Base-by-base conservation (phyloP, 495 filamentous ascomycete species). In the Tetracladium setigerum region DNA sequence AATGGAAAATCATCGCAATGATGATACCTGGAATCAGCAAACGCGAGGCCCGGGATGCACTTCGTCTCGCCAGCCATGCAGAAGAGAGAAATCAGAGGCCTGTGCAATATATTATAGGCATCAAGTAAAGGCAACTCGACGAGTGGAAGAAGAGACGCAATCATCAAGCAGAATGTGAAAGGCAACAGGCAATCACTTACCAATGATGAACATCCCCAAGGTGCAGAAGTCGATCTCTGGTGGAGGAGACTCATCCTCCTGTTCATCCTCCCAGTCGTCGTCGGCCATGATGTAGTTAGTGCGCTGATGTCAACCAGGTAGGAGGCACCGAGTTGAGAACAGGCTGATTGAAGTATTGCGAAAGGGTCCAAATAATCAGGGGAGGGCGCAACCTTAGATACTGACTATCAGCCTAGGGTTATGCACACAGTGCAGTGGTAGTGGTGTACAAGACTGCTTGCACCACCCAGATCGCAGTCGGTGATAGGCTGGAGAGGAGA, bases 151-250 rank as follows among this genome's bases (percentile, higher is more conserved):
- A 7, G 7, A 27, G 22, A 27, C 22, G 22, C 22, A 27, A 7
- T 7, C 35, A 38, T 18, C 8, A 38, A 6, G 35, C 35, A 38
- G 17, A 30, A 24, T 14, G 46, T 17, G 46, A 50, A 44, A 42
- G 46, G 31, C 18, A 46, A 37, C 15, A 41, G 41, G 14, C 55
- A 62, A 46, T 14, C 11, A 41, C 57, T 57, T 76, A 94, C 89
- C 90, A 47, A 97, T 85, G 40, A 95, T 95, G 57, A 95, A 90
- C 91, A 96, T 95, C 58, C 88, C 91, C 58, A 97, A 61, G 1
- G 90, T 95, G 54, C 83, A 84, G 58, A 95, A 89, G 49, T 89
- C 85, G 40, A 89, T 78, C 52, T 67, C 67, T 44, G 70, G 69
- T 27, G 30, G 24, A 17, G 44, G 40, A 39, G 49, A 49, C 4